Conservation (phyloP, 805 yeast genomes). For the Blastobotrys chiropterorum region DNA sequence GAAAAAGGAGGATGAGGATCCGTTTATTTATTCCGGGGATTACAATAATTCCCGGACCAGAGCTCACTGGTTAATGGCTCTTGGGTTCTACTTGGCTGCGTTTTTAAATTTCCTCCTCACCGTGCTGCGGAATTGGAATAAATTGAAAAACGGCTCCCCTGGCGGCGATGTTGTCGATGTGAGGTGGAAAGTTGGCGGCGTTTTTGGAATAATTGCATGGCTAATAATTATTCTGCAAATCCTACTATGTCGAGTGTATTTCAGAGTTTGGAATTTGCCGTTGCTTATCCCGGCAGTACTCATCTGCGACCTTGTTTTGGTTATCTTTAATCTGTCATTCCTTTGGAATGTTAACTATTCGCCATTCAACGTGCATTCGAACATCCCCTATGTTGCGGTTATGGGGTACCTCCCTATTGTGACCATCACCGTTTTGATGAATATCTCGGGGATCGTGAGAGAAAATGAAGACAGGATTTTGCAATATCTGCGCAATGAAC, state of each 20-base stretch:
- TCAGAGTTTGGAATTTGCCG: conserved; percentile 18
- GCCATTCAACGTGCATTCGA: conserved; percentile 22
- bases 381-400: conserved; percentile 18
- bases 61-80: conserved; percentile 21
- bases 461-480: conserved; percentile 24
- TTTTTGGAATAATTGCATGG: conserved; percentile 21
- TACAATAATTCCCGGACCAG: conserved; percentile 21
- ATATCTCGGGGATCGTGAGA: conserved; percentile 19
- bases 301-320: conserved; percentile 11
- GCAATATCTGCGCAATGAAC: conserved; percentile 12
- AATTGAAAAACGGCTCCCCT: conserved; percentile 7
- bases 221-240: conserved; percentile 17
- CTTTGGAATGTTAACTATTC: conserved; percentile 15
- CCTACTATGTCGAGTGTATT: conserved; percentile 17
- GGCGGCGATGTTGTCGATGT: conserved; percentile 11
- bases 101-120: conserved; percentile 23
- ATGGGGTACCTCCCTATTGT: conserved; percentile 25
- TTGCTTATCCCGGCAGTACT: conserved; percentile 14
- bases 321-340: conserved; percentile 17
- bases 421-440: conserved; percentile 19
- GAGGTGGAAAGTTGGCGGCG: conserved; percentile 25
- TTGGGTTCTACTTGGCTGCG: conserved; percentile 22
- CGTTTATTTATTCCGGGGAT: conserved; percentile 17
- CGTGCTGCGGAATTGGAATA: conserved; percentile 25
- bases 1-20: conserved; percentile 22